Base-by-base conservation (phyloP, 805 yeast genomes). In the Candida suzukii region DNA sequence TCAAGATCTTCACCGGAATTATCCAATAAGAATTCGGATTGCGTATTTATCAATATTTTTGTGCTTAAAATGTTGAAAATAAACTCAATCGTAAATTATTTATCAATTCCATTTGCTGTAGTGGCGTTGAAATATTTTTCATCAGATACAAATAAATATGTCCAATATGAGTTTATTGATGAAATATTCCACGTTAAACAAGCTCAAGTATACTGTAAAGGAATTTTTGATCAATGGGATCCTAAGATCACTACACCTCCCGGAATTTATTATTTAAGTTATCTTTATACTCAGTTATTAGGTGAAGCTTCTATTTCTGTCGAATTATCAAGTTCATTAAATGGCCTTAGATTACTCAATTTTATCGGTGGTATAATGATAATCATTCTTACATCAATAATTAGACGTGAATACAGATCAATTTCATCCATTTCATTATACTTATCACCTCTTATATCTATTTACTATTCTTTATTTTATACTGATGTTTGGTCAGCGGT, bases 171-270 rank as follows among this genome's bases (percentile, higher is more conserved):
- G 3, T 68, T 64, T 50, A 71, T 77, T 54, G 96, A 93, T 64
- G 99, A 93, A 60, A 68, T 75, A 12, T 91, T 91, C 62, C 99
- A 93, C 57, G 69, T 86, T 19, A 77, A 79, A 8, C 98, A 93
- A 67, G 79, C 95, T 7, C 70, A 76, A 43, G 70, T 66, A 37
- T 88, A 83, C 54, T 74, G 87, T 44, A 49, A 57, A 2, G 83
- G 82, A 12, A 66, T 77, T 39, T 88, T 79, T 63, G 41, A 47
- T n/a, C 52, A 64, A 1, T 88, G 96, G 96, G 88, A 93, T 58
- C 71, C 79, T 12, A 90, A 91, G 56, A 88, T 93, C 56, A 91
- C 99, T 2, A 93, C 99, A 0, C 99, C 99, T 1, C 98, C 98
- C 1, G 99, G 98, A 0, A 65, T 91, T 16, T 91, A 93, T 56